Evolutionary conservation across 2,329 filamentous ascomycete species (phyloP).

Genomic region (Dactylonectria estremocensis): DNA sequence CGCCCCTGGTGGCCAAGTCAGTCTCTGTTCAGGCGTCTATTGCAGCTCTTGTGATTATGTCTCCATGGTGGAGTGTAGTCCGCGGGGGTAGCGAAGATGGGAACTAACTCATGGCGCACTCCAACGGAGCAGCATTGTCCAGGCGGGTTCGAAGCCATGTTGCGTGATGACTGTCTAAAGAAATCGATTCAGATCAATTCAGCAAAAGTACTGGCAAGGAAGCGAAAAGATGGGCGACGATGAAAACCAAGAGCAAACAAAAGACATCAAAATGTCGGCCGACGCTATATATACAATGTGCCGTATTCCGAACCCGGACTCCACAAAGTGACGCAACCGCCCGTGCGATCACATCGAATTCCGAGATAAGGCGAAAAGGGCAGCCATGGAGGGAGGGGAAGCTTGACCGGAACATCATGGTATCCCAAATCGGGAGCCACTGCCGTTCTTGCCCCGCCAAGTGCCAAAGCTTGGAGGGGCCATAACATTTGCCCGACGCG

Average conservation of each 20-base stretch:
- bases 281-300: constrained; percentile 29
- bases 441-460: constrained; percentile 29
- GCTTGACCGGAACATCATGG: not conserved
- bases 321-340: constrained; percentile 42
- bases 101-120: constrained; percentile 67
- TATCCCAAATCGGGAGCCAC: not conserved
- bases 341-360: constrained; percentile 17
- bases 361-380: constrained; percentile 11
- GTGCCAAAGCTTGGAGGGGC: constrained; percentile 1
- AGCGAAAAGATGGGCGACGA: not conserved
- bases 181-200: not conserved
- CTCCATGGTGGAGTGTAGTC: not conserved
- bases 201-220: not conserved
- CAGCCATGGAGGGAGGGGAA: not conserved
- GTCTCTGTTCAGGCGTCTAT: not conserved
- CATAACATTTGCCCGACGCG: not conserved
- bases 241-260: constrained; percentile 2
- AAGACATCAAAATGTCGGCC: constrained; percentile 16
- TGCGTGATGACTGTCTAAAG: constrained; percentile 6
- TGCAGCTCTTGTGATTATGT: not conserved
- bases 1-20: constrained; percentile 57
- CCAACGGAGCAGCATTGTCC: constrained; percentile 68
- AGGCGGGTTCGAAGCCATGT: constrained; percentile 70
- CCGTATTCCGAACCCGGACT: constrained; percentile 25
- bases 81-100: not conserved